Base-by-base conservation (phyloP, 2,329 filamentous ascomycete genomes). In the Paecilomyces formosus region DNA sequence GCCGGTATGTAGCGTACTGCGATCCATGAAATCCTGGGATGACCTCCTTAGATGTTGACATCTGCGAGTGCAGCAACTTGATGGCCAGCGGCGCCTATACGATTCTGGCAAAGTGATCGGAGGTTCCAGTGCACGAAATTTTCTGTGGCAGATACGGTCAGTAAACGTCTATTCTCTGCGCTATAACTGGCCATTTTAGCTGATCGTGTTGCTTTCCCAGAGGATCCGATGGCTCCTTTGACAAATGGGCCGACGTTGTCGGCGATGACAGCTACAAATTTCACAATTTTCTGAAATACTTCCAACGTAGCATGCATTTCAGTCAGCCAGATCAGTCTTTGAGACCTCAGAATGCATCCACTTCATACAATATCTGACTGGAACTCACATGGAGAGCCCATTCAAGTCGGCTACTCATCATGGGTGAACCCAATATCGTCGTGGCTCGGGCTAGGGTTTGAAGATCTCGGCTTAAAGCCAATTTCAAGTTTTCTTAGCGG, bases 351-450 rank as follows among this genome's bases (percentile, higher is more conserved):
- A 26, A 54, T n/a, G 9, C 51, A 30, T n/a, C 24, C 18, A 9
- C 33, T 30, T 3, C 50, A 26, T 54, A 39, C 51, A 24, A 45
- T 53, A 30, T 72, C 54, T 15, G 15, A 39, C 33, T 39, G 33
- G 74, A 81, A 26, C 78, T 76, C 62, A 71, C 79, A 58, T 77
- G 81, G 77, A 75, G 55, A 83, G 84, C 68, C 78, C 83, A 72
- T 70, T 79, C 70, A 78, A 24, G 73, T 81, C 1, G 72, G 76
- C 0, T 80, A 73, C 60, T 65, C 74, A 1, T 74, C 74, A 51
- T 78, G 69, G 54, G 71, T 69, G 8, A 68, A 73, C 50, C 62
- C 75, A 0, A 76, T 76, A 51, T 68, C 71, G 12, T 74, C 66
- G 26, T 80, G 72, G 72, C 68, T 68, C 30, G 67, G 62, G 18